These are phyloP conservation scores for Populus tomentosa DNA, from an alignment of 441 rosid genomes.

Conservation along the genomic window DNA sequence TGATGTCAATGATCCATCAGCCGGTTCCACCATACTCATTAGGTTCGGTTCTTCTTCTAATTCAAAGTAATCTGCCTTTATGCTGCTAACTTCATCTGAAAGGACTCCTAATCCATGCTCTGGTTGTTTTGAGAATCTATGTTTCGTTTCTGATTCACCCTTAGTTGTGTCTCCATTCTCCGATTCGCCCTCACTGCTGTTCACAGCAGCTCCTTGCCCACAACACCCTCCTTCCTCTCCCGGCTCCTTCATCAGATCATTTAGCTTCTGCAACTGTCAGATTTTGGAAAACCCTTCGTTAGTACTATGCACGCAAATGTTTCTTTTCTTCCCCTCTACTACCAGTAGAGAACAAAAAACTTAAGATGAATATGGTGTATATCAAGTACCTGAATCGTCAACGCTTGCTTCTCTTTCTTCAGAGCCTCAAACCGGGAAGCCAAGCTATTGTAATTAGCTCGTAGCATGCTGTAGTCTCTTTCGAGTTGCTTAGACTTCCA, in stretches of 20 bases:
- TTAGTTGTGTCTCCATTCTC: constrained; percentile 31
- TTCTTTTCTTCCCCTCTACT: background rate
- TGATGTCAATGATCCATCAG: constrained; percentile 68
- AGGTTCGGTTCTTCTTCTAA: constrained; percentile 52
- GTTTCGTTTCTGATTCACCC: constrained; percentile 34
- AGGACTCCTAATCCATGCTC: constrained; percentile 27
- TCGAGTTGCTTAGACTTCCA: constrained; percentile 87
- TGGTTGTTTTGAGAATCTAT: constrained; percentile 26
- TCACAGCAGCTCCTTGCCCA: constrained; percentile 22
- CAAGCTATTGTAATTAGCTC: constrained; percentile 43
- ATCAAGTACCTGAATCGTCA: constrained; percentile 50
- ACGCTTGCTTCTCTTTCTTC: constrained; percentile 70
- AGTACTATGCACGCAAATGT: background rate
- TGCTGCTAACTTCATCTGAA: constrained; percentile 44
- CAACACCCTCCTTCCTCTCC: constrained; percentile 32
- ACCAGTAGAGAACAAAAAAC: background rate
- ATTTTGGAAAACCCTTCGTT: background rate
- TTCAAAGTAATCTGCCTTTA: constrained; percentile 56
- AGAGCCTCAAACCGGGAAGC: constrained; percentile 52
- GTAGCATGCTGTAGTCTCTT: constrained; percentile 46
- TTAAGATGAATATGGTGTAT: background rate
- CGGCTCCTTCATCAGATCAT: constrained; percentile 28
- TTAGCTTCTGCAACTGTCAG: constrained; percentile 60
- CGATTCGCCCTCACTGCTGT: constrained; percentile 45
- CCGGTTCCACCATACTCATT: constrained; percentile 51